Conservation (phyloP, 352 stramenopile species). For the Globisporangium nunn region DNA sequence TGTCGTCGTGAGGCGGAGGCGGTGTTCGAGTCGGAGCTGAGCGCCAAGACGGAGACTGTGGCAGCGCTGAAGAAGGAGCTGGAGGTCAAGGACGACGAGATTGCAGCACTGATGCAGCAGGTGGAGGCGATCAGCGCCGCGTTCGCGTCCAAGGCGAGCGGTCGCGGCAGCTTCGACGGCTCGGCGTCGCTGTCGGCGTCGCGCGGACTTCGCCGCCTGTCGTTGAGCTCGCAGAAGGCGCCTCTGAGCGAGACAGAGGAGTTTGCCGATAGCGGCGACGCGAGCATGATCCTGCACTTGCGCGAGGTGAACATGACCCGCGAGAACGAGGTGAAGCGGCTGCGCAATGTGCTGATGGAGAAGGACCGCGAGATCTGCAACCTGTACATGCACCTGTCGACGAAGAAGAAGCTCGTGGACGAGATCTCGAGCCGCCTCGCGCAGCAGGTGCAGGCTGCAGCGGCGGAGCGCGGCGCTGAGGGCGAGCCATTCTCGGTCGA, state of each 20-base stretch:
- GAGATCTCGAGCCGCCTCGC: slow-evolving; percentile 62
- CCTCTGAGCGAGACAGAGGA: neutral
- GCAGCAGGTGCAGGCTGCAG: slow-evolving; percentile 37
- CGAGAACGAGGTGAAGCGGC: slow-evolving; percentile 38
- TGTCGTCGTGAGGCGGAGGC: slow-evolving; percentile 44
- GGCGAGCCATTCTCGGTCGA: slow-evolving; percentile 11
- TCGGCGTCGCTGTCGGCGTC: slow-evolving; percentile 7
- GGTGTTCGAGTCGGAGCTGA: slow-evolving; percentile 36
- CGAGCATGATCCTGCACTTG: slow-evolving; percentile 16
- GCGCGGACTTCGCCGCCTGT: slow-evolving; percentile 2
- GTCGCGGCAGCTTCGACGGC: slow-evolving; percentile 4
- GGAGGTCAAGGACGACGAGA: slow-evolving; percentile 6
- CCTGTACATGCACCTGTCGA: slow-evolving; percentile 72
- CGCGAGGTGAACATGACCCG: slow-evolving; percentile 23
- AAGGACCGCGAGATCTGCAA: slow-evolving; percentile 82
- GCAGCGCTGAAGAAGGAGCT: slow-evolving; percentile 32
- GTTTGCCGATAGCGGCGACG: slow-evolving; percentile 3
- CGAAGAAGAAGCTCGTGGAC: slow-evolving; percentile 73
- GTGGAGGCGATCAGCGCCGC: slow-evolving; percentile 21
- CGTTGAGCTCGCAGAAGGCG: slow-evolving; percentile 4
- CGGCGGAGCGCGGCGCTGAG: slow-evolving; percentile 3
- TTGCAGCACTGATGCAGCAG: slow-evolving; percentile 7
- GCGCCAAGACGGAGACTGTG: slow-evolving; percentile 27
- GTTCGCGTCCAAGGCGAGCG: slow-evolving; percentile 6
- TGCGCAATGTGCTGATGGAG: slow-evolving; percentile 46